Evolutionary conservation across 768 basidiomycete genomes (phyloP), one percentile per base, ranked within the genome.

Genomic region (Tricholoma sp.): DNA sequence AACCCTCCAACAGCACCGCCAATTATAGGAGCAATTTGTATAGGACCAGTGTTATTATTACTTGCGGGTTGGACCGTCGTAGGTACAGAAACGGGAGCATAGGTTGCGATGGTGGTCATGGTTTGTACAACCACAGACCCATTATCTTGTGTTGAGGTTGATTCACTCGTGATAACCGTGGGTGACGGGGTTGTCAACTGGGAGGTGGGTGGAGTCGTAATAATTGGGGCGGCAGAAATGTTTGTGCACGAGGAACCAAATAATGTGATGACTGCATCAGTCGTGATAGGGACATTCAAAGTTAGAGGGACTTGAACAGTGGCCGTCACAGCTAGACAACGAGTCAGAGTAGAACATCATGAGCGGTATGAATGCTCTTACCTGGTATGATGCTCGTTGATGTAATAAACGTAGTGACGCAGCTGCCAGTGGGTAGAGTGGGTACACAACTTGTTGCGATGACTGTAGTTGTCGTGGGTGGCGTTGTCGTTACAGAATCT

Each of bases 1-100:
- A 83, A 77, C 10, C 83, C 83, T 14, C 82, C 83, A 5, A 83
- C 65, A 6, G 76, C 76, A 32, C 83, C 80, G 12, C 83, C 83
- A 16, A 83, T 69, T 58, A 83, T 79, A 10, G 82, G 74, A 1
- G 69, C 79, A 4, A 82, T 54, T 50, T 75, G 62, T 7, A 68
- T 62, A 4, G 72, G 59, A 41, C 63, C 63, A 24, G 57, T 55
- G 18, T 50, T 52, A 47, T 59, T 60, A 19, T 43, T 27, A 7
- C 43, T 41, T 50, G 53, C 35, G 57, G 62, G 21, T 53, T 54
- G 58, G 57, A 57, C 45, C 57, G 61, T 58, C 47, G 57, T 16
- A 62, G 43, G 69, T 66, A 46, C 77, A 16, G 70, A 52, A 24
- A 69, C 69, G 2, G 69, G 66, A 0, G 76, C 62, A 4, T 63